Conservation (phyloP, 768 basidiomycete genomes). For the Mycena polygramma region DNA sequence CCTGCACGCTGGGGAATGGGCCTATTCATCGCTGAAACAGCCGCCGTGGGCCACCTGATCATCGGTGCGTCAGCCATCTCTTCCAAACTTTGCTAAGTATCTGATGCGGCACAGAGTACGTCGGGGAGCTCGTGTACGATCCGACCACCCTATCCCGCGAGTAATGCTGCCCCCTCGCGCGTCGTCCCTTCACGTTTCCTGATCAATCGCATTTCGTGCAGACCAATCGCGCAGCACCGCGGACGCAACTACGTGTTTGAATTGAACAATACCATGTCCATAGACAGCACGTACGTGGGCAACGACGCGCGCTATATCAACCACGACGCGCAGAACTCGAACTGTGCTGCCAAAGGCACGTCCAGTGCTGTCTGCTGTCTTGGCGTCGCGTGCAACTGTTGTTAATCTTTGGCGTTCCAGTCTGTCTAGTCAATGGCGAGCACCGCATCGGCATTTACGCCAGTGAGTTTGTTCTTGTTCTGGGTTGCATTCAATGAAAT, state of each 20-base stretch:
- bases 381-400: background rate
- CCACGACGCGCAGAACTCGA: slow-evolving; percentile 58
- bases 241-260: slow-evolving; percentile 74
- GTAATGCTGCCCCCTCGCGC: slow-evolving; percentile 45
- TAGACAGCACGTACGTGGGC: slow-evolving; percentile 71
- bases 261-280: slow-evolving; percentile 57
- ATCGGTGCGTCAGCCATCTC: slow-evolving; percentile 50
- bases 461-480: slow-evolving; percentile 55
- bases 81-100: background rate
- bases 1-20: slow-evolving; percentile 67
- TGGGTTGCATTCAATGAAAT: background rate
- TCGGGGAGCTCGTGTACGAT: slow-evolving; percentile 71
- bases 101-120: slow-evolving; percentile 63
- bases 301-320: slow-evolving; percentile 81
- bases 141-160: slow-evolving; percentile 63
- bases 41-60: slow-evolving; percentile 60
- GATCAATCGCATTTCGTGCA: slow-evolving; percentile 37
- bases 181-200: background rate
- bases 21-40: slow-evolving; percentile 62
- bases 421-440: slow-evolving; percentile 72
- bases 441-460: slow-evolving; percentile 76
- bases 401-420: slow-evolving; percentile 46
- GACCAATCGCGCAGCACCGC: slow-evolving; percentile 60
- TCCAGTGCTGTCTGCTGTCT: slow-evolving; percentile 4
- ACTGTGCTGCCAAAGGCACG: slow-evolving; percentile 63